These are phyloP conservation scores for Fraxinus angustifolia DNA, from an alignment of 305 asterid species.

Conservation along the genomic window DNA sequence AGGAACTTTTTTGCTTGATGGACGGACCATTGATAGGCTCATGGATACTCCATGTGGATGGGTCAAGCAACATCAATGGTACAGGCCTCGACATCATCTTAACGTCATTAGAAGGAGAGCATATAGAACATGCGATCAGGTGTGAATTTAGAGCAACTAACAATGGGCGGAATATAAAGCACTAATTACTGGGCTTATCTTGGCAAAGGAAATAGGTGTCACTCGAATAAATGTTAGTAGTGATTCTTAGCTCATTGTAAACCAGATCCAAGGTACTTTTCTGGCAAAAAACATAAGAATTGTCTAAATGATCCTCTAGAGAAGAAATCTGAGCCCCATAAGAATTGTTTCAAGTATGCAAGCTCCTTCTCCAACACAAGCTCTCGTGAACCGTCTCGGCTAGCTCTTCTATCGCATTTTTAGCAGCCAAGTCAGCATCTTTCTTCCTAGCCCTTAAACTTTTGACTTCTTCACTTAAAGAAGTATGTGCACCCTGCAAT, in stretches of 20 bases:
- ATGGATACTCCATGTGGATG: not conserved
- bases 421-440: too few species aligned
- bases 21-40: not conserved
- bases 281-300: not conserved
- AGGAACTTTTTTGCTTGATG: not conserved
- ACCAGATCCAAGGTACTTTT: not conserved
- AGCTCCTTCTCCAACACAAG: too few species aligned
- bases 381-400: too few species aligned
- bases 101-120: not conserved
- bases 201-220: not conserved
- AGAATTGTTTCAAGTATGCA: too few species aligned
- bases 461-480: too few species aligned
- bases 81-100: not conserved
- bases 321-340: too few species aligned
- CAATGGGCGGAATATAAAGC: not conserved
- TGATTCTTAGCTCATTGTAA: not conserved
- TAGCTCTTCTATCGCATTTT: too few species aligned
- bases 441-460: too few species aligned
- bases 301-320: too few species aligned
- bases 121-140: not conserved
- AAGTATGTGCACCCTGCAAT: too few species aligned
- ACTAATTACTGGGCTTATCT: not conserved
- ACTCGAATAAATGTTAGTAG: not conserved
- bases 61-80: not conserved
- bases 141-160: not conserved